phyloP scores from a whole-genome alignment of 352 stramenopile species.

The Phytophthora sp. region DNA sequence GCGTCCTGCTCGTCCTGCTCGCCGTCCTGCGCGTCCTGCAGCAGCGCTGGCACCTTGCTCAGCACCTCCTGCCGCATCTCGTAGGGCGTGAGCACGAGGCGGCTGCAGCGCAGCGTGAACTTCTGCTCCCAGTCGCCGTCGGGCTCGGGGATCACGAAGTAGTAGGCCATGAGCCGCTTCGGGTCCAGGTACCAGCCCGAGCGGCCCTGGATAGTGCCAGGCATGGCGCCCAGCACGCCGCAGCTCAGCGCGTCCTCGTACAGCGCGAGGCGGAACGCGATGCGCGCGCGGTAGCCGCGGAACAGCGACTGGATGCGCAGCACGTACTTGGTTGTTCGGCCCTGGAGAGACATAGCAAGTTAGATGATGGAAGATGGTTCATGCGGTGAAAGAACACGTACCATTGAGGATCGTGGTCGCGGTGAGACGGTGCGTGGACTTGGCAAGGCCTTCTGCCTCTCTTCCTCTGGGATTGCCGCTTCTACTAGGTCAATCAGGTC shows the following conservation, averaged over 20 bases:
- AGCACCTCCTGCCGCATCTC: slow-evolving; percentile 68
- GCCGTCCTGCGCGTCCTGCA: slow-evolving; percentile 3
- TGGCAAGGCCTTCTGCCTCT: not conserved
- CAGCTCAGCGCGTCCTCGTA: slow-evolving; percentile 71
- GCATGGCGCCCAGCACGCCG: slow-evolving; percentile 76
- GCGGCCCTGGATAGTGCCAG: slow-evolving; percentile 61
- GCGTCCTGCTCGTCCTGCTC: not conserved
- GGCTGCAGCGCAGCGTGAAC: slow-evolving; percentile 56
- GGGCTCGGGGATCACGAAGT: slow-evolving; percentile 61
- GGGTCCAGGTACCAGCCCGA: slow-evolving; percentile 83
- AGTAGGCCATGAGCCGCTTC: slow-evolving; percentile 77
- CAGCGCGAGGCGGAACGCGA: slow-evolving; percentile 60
- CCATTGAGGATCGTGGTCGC: slow-evolving; percentile 19
- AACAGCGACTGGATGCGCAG: slow-evolving; percentile 63
- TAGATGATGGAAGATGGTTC: not conserved
- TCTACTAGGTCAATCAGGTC: slow-evolving; percentile 43
- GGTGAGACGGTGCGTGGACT: slow-evolving; percentile 19
- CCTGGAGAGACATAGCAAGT: slow-evolving; percentile 2
- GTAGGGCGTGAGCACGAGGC: slow-evolving; percentile 67
- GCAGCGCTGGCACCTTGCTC: slow-evolving; percentile 23
- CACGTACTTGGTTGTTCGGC: slow-evolving; percentile 17
- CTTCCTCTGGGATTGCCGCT: slow-evolving; percentile 11
- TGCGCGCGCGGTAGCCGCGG: slow-evolving; percentile 54
- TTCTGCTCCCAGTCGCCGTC: slow-evolving; percentile 74
- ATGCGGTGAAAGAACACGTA: not conserved